A percentile compares a stretch with the other conserved stretches of the same genome.
Conservation (phyloP, 2,329 filamentous ascomycete genomes). For the Apiospora aurea region DNA sequence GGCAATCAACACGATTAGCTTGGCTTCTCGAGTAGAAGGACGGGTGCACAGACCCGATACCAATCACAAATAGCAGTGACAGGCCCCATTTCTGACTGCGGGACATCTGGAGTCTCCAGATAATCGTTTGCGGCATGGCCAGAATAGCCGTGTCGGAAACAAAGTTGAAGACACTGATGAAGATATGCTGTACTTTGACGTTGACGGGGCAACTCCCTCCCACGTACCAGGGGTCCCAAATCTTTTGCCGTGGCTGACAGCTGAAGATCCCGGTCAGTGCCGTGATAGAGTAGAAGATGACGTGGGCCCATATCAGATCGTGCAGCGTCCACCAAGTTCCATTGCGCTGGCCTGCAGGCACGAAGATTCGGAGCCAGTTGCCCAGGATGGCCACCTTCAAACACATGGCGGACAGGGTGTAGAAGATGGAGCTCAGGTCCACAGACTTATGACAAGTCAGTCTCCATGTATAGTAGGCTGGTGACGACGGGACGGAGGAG, state of each 20-base stretch:
- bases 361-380: constrained; percentile 29
- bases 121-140: not conserved
- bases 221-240: constrained; percentile 21
- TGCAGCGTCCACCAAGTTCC: constrained; percentile 27
- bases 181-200: not conserved
- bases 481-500: too few relatives aligned
- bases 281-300: constrained; percentile 15
- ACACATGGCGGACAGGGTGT: constrained; percentile 6
- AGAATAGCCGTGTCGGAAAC: not conserved
- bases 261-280: constrained; percentile 7
- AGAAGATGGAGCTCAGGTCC: not conserved
- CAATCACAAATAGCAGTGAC: not conserved
- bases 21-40: not conserved
- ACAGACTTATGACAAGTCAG: too few relatives aligned
- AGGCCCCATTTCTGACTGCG: not conserved
- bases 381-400: constrained; percentile 27
- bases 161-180: not conserved
- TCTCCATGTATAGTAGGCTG: too few relatives aligned
- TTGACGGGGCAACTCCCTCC: constrained; percentile 13
- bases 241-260: constrained; percentile 20
- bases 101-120: not conserved
- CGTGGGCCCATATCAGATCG: constrained; percentile 21
- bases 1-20: not conserved
- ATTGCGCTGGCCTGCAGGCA: constrained; percentile 24
- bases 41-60: not conserved